Base-by-base conservation (phyloP, 805 yeast species). In the Candida taoyuanica region DNA sequence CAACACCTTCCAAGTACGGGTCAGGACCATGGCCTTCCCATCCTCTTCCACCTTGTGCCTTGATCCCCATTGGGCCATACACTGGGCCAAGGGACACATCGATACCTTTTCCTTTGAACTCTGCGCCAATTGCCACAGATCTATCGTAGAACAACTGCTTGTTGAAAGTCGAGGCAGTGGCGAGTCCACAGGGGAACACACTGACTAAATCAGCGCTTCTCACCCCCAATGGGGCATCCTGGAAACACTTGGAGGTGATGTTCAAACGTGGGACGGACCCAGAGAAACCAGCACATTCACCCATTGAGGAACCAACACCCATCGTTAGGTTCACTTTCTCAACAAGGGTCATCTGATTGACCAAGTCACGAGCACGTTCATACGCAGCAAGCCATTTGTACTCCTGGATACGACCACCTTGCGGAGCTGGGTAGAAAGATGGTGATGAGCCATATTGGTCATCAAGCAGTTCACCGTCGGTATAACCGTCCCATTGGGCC, bases 1-100 rank as follows among this genome's bases (percentile, higher is more conserved):
- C 65, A n/a, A 68, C 61, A 17, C 82, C 82, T 45, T 71, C 73
- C 33, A 76, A 55, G 42, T 74, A 75, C 3, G 82, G 79, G 50
- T 76, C 82, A 6, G 76, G 61, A 13, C 78, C 76, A 53, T 74
- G 74, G 18, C 75, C 68, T 55, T 76, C 82, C 78, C 80, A 75
- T 53, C 71, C 73, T 44, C 81, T 62, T 12, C 82, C 83, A 24
- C 76, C 81, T 23, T 68, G 70, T 7, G 79, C 81, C 48, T 74
- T 70, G 23, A 68, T 58, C 4, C 34, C 34, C 34, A 31, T 31
- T 15, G 34, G 34, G n/a, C 34, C 34, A 14, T 31, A 31, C 3
- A 31, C 82, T 2, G 83, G 81, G 2, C 78, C 81, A 16, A 76
- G 58, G 14, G 68, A 62, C 29, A 72, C 64, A 49, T 74, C 71